Evolutionary conservation across 139 green algal species (phyloP), one percentile per base, ranked within the genome.

Genomic region (Tetraselmis striata): DNA sequence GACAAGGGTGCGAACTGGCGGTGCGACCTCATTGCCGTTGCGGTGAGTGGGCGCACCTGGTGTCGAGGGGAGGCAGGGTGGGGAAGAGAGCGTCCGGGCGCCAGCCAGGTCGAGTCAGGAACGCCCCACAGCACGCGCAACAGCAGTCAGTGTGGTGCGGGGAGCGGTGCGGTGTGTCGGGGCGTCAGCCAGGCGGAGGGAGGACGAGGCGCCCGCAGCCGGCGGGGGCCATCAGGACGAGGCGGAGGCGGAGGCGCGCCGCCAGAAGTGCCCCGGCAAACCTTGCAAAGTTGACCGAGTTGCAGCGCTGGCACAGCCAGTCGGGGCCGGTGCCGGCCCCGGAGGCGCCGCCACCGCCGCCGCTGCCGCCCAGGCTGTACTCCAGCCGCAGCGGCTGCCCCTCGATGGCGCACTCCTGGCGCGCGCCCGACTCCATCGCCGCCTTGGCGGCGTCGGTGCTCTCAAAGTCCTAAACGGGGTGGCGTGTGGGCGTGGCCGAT

Each of bases 281-380:
- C 91, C 92, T 89, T 30, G 88, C 90, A 84, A 95, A 95, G 84
- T 95, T 95, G 74, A 93, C 85, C 0, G 84, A 85, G 77, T 77
- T 84, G 85, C 92, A 95, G 75, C 84, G 85, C 32, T 90, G 85
- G 84, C 92, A 95, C 1, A 94, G 77, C 92, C 92, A 95, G 81
- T 95, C 92, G 28, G 83, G 25, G 18, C 29, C 29, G 28, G 59
- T 24, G 29, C 18, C 59, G 1, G 30, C 76, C 28, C 23, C 31
- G 24, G 31, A 59, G 45, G 30, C 80, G 0, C 29, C 29, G 45
- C 29, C 58, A 5, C 29, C 32, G n/a, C n/a, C 18, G 59, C 28
- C 26, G 27, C 25, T 29, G 1, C 29, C 83, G 74, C 32, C 76
- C 1, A 77, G 32, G 28, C 80, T 88, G 87, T 91, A 93, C 77